Base-by-base conservation (phyloP, 805 yeast genomes). In the Candida broadrunensis region DNA sequence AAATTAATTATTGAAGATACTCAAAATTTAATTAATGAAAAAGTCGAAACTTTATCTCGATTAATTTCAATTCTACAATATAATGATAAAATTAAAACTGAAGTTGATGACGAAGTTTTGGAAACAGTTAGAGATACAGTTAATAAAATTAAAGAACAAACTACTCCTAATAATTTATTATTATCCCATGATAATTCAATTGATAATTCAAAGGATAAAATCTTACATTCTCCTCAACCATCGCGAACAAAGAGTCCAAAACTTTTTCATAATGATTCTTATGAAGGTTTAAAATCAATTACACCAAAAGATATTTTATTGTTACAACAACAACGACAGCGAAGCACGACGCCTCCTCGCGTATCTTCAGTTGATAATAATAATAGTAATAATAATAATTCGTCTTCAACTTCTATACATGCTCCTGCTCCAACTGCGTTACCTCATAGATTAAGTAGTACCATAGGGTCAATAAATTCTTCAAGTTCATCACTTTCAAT, bases 31-130 rank as follows among this genome's bases (percentile, higher is more conserved):
- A 80, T 83, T 1, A 70, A 70, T 37, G 78, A 75, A 14, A 90
- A 90, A 58, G 72, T 87, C 2, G 88, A 83, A 38, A 73, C 86
- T 0, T 73, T 88, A 15, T 67, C 79, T 14, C 69, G 97, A 52
- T 70, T 86, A 40, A 82, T 87, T 12, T 85, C 89, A 45, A 78
- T 88, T 2, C 68, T 87, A 44, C 79, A 83, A 41, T 88, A 84
- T 57, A 81, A 86, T 16, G 84, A 84, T 47, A 83, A 80, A 51
- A 80, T 89, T 37, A 85, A 87, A 39, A 77, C 74, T 38, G 96
- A 90, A 59, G 85, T 88, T 3, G 93, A 88, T 54, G 72, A 63
- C 16, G 65, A 81, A 53, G 89, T 89, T 2, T 61, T 85, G 20
- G 62, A 68, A 27, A 70, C 83, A 1, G 86, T 90, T 3, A 65